Evolutionary conservation across 495 filamentous ascomycete species (phyloP).

Genomic region (Podospora sp.): DNA sequence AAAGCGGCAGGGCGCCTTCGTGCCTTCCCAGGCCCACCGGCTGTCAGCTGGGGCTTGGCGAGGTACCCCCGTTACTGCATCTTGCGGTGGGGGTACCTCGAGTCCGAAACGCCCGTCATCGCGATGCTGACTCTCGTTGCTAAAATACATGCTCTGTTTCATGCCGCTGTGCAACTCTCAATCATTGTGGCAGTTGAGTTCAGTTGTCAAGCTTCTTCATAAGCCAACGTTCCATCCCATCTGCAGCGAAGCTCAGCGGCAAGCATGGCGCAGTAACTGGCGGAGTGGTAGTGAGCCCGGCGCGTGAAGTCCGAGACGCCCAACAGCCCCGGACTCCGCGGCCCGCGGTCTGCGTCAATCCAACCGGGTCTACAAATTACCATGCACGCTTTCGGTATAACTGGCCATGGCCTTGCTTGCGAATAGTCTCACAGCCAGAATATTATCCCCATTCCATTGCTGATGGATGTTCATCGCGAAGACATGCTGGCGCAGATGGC

Average conservation of each 20-base stretch:
- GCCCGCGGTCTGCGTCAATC: neutral
- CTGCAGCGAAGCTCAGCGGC: slow-evolving; percentile 1
- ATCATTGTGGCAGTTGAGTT: neutral
- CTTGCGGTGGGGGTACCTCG: slow-evolving; percentile 12
- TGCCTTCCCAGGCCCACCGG: slow-evolving; percentile 12
- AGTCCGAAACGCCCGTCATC: slow-evolving; percentile 5
- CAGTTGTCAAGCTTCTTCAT: neutral
- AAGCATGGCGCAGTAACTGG: slow-evolving; percentile 12
- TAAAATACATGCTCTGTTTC: neutral
- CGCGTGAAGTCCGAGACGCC: slow-evolving; percentile 12
- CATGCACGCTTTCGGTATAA: neutral
- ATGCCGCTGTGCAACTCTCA: slow-evolving; percentile 3
- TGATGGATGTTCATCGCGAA: neutral
- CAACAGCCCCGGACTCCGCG: slow-evolving; percentile 10
- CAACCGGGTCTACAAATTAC: neutral
- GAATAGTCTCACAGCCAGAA: slow-evolving; percentile 1
- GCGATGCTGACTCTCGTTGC: slow-evolving; percentile 12
- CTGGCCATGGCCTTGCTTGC: neutral
- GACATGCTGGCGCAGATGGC: neutral
- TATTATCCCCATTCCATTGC: neutral
- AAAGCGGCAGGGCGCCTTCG: slow-evolving; percentile 10
- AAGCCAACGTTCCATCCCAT: neutral
- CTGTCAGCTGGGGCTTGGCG: slow-evolving; percentile 15
- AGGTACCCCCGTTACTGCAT: slow-evolving; percentile 26
- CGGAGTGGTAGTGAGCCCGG: neutral